Percentiles rank a stretch among this genome's conserved stretches.
These are phyloP conservation scores for Trypanosoma vivax DNA, from an alignment of 208 protist species.

Conservation along the genomic window DNA sequence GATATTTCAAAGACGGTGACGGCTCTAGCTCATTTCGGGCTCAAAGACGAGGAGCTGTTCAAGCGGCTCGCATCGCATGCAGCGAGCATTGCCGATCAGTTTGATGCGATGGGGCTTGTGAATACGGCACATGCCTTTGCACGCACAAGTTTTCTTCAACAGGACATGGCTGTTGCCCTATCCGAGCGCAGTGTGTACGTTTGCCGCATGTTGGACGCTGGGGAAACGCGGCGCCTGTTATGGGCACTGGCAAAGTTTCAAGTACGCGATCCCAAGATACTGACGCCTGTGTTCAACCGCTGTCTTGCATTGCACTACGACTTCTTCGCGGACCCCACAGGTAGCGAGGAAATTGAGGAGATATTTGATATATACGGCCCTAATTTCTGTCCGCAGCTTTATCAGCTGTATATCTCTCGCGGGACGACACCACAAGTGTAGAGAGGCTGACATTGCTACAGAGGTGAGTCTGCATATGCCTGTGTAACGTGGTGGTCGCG, in stretches of 20 bases:
- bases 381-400: slow-evolving; percentile 78
- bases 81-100: slow-evolving; percentile 81
- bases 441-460: neutral
- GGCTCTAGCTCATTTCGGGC: slow-evolving; percentile 85
- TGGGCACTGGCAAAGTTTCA: slow-evolving; percentile 89
- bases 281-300: slow-evolving; percentile 80
- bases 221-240: slow-evolving; percentile 69
- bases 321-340: slow-evolving; percentile 87
- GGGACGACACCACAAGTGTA: slow-evolving; percentile 28
- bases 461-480: neutral
- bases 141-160: slow-evolving; percentile 82
- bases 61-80: slow-evolving; percentile 84
- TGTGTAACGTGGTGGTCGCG: too few species aligned
- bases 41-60: slow-evolving; percentile 90
- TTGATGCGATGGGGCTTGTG: slow-evolving; percentile 70
- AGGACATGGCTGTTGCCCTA: slow-evolving; percentile 84
- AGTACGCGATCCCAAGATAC: slow-evolving; percentile 72
- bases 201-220: slow-evolving; percentile 78
- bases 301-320: slow-evolving; percentile 84
- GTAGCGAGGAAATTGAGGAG: slow-evolving; percentile 88
- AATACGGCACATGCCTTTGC: slow-evolving; percentile 87
- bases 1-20: slow-evolving; percentile 83
- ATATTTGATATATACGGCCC: slow-evolving; percentile 86
- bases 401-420: slow-evolving; percentile 84
- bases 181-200: slow-evolving; percentile 81